phyloP scores from a whole-genome alignment of 805 yeast species.

The Hanseniaspora nectarophila region DNA sequence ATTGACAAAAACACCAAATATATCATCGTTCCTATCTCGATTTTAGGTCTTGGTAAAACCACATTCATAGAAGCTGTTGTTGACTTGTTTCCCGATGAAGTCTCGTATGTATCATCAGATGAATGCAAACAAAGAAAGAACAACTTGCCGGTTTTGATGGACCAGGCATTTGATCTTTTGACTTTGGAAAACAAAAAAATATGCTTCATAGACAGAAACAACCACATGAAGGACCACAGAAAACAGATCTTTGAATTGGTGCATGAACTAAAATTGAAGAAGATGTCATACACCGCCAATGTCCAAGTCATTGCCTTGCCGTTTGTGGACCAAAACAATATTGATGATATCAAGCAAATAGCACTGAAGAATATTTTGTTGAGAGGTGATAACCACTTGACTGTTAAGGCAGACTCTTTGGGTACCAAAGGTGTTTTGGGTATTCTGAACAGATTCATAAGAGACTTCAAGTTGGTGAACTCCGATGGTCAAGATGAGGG shows the following conservation, averaged over 20 bases:
- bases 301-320: conserved; percentile 51
- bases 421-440: conserved; percentile 40
- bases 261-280: conserved; percentile 32
- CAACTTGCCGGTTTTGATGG: conserved; percentile 40
- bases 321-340: conserved; percentile 25
- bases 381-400: conserved; percentile 84
- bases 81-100: conserved; percentile 39
- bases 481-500: conserved; percentile 51
- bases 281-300: conserved; percentile 34
- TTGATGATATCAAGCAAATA: conserved; percentile 34
- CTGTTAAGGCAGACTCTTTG: conserved; percentile 44
- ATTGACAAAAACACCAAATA: conserved; percentile 37
- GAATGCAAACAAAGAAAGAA: conserved; percentile 48
- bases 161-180: conserved; percentile 34
- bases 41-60: conserved; percentile 92
- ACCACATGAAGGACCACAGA: conserved; percentile 63
- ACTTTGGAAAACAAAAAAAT: conserved; percentile 28
- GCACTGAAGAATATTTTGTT: conserved; percentile 48
- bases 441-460: conserved; percentile 65
- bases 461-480: conserved; percentile 53
- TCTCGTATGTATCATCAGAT: conserved; percentile 67
- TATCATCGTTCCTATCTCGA: conserved; percentile 70
- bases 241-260: conserved; percentile 48
- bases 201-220: conserved; percentile 73
- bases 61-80: conserved; percentile 56